Base-by-base conservation (phyloP, 1,284 basidiomycete species). In the Stereum hirsutum region DNA sequence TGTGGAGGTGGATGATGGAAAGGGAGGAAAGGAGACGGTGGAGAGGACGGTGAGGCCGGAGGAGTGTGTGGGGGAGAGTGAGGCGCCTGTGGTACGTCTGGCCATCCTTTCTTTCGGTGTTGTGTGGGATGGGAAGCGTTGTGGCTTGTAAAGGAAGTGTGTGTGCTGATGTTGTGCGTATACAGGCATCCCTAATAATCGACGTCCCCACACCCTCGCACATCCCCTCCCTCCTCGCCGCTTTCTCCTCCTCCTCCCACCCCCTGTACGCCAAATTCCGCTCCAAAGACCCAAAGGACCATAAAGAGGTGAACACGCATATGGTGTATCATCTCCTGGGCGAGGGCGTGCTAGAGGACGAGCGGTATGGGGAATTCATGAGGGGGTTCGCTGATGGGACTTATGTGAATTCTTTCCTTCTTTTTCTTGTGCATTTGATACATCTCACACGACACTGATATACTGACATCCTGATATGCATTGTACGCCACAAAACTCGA, bases 341-440 rank as follows among this genome's bases (percentile, higher is more conserved):
- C 4, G 65, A 70, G 2, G 74, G 66, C n/a, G 81, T 88, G 5
- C 64, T 89, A 33, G 74, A 81, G 53, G 77, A 91, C 52, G 52
- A 65, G 30, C 63, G 72, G 39, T 96, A 94, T 58, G 72, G 73
- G 46, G 56, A 63, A 1, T 93, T 93, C 69, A 82, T 92, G 72
- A 60, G 64, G 20, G 66, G 56, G 8, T 63, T 64, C 28, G 45
- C 54, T 2, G 49, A 54, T 10, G 48, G 54, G 4, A 54, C 57
- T 1, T 48, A 59, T 40, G 62, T 60, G 35, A 30, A 56, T 48
- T 17, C 3, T 20, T 30, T 14, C n/a, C 25, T 25, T 17, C 21
- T 2, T 4, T 19, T 15, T 10, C 39, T 44, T 17, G 45, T 50
- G 46, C 51, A 52, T 8, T 30, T n/a, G 8, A n/a, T n/a, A 30